Conservation (phyloP, 106 monocot species). For the Amphibolis antarctica region DNA sequence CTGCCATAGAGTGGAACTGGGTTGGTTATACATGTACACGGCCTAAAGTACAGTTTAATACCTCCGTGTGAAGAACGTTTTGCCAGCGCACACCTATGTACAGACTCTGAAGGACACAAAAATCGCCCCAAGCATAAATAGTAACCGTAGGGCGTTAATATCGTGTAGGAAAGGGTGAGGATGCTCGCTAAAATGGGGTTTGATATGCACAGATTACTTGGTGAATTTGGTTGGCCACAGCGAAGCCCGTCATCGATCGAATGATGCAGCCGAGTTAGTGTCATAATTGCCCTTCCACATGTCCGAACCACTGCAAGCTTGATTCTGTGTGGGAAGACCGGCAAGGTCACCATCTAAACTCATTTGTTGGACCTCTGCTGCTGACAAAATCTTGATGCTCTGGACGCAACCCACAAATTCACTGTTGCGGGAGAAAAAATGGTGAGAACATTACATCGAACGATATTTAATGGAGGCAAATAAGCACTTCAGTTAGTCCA, state of each 20-base stretch:
- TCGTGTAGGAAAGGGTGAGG: no score
- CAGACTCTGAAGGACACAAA: no score
- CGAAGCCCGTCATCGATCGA: constrained; percentile 1
- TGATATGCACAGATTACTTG: no score
- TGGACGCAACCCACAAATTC: constrained; percentile 80
- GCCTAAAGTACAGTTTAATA: no score
- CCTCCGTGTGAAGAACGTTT: no score
- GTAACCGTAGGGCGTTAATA: no score
- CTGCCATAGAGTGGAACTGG: no score
- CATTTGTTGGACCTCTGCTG: constrained; percentile 75
- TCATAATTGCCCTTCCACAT: constrained; percentile 29
- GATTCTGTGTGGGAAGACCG: constrained; percentile 19
- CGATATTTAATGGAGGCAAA: neutral
- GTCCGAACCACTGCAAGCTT: constrained; percentile 51
- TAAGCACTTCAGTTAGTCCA: neutral
- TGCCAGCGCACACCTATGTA: no score
- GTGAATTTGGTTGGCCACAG: no score
- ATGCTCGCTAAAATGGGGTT: no score
- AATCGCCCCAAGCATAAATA: no score
- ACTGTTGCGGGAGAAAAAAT: constrained; percentile 15
- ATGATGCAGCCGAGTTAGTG: constrained; percentile 5
- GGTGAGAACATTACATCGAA: neutral
- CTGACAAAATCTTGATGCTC: constrained; percentile 81
- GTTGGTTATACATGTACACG: no score
- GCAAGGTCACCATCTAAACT: constrained; percentile 63